Evolutionary conservation across 192 early-diverging fungal species (phyloP).

Genomic region (Cetraspora pellucida): DNA sequence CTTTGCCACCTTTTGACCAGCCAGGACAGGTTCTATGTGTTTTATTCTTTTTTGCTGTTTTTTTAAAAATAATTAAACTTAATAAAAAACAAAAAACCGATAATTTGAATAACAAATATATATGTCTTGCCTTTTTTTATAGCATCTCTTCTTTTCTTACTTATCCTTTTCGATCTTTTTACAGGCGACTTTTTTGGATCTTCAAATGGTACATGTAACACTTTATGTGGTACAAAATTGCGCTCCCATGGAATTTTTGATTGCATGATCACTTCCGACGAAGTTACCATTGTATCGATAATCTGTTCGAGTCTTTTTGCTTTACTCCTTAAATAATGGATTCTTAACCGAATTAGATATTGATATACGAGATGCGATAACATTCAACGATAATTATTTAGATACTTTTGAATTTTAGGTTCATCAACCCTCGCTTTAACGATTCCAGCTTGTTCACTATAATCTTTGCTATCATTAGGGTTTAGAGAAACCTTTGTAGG

Average conservation of each 20-base stretch:
- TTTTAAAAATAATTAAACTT: not conserved
- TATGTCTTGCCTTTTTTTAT: not conserved
- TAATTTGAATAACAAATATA: not conserved
- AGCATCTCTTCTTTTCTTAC: conserved; percentile 19
- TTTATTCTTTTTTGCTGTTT: not conserved
- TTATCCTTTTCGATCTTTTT: conserved; percentile 11
- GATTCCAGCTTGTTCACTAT: conserved; percentile 2
- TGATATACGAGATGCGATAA: too few relatives aligned
- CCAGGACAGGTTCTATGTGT: not conserved
- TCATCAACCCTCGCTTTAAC: not conserved
- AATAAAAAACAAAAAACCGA: not conserved
- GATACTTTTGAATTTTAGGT: not conserved
- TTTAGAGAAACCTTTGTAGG: conserved; percentile 18
- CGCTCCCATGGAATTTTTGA: conserved; percentile 32
- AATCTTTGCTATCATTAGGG: not conserved
- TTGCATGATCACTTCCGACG: conserved; percentile 2
- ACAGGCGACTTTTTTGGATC: not conserved
- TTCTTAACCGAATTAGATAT: too few relatives aligned
- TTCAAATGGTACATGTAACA: conserved; percentile 2
- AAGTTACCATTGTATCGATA: not conserved
- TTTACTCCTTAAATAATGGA: not conserved
- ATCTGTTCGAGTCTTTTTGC: not conserved
- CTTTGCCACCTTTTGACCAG: conserved; percentile 12
- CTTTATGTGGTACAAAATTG: conserved; percentile 26
- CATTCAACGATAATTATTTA: not conserved